These are phyloP conservation scores for Mycena pura DNA, from an alignment of 768 basidiomycete genomes.

Conservation along the genomic window DNA sequence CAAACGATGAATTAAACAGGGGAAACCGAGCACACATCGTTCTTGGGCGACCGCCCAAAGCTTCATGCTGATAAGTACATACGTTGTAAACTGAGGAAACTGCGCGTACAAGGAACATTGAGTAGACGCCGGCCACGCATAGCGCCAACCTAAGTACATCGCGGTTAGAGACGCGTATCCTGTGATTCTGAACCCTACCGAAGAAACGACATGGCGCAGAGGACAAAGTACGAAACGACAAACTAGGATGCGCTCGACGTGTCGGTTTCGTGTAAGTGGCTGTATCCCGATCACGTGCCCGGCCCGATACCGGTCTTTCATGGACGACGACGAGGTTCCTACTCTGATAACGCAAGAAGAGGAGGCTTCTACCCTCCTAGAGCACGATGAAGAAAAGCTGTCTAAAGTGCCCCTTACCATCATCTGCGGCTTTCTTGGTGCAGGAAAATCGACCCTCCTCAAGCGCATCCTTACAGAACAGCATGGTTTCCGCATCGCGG, in stretches of 20 bases:
- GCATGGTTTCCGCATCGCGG: slow-evolving; percentile 95
- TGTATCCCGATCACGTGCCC: neutral
- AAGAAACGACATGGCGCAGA: slow-evolving; percentile 28
- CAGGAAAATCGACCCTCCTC: slow-evolving; percentile 92
- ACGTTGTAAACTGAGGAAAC: neutral
- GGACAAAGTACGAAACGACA: neutral
- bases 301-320: slow-evolving; percentile 28
- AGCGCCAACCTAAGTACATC: slow-evolving; percentile 58
- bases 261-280: neutral
- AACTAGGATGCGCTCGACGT: slow-evolving; percentile 17
- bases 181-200: slow-evolving; percentile 13
- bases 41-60: slow-evolving; percentile 96
- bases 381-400: slow-evolving; percentile 22
- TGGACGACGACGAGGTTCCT: slow-evolving; percentile 68
- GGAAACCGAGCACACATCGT: slow-evolving; percentile 61
- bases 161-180: slow-evolving; percentile 10
- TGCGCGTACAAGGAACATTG: slow-evolving; percentile 82
- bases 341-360: too few species aligned
- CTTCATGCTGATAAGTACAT: slow-evolving; percentile 43
- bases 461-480: slow-evolving; percentile 90
- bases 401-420: slow-evolving; percentile 82
- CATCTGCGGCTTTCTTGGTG: slow-evolving; percentile 93
- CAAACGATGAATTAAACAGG: neutral
- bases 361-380: slow-evolving; percentile 54
- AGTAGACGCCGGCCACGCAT: slow-evolving; percentile 89